Evolutionary conservation across 2,329 filamentous ascomycete genomes (phyloP), one percentile per base, ranked within the genome.

Genomic region (Ascosphaera apis): DNA sequence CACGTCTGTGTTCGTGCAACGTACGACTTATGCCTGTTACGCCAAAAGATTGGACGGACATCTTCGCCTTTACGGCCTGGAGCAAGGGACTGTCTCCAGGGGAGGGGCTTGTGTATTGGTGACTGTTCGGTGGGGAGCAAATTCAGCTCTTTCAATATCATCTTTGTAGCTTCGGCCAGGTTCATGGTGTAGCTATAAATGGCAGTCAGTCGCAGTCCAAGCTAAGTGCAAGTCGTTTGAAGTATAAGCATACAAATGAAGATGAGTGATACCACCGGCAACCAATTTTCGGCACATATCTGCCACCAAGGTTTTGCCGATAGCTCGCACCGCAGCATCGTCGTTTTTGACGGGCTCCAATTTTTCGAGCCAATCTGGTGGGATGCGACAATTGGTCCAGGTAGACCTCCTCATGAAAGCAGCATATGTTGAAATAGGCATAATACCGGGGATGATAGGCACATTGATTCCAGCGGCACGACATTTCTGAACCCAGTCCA

Each of bases 31-130:
- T 91, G 88, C 39, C 88, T 73, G 59, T 95, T 93, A 47, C 86
- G 76, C 88, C 88, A 98, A 67, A 98, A 98, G 45, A 98, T 91
- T 23, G 88, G 88, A 36, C 88, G 80, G 31, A 98, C 88, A 50
- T 93, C 91, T 59, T 98, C 88, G 34, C 81, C 80, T 48, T 86
- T 71, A 34, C 88, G 74, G 36, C 83, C 80, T 43, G 92, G 69
- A 32, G 76, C 84, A 40, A 95, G 76, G 28, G 86, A 95, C 50
- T 91, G 82, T 52, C 91, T 77, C 86, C 91, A 98, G 4, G 88
- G 88, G 12, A 98, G 66, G n/a, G 83, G 71, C 49, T 88, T 86
- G 54, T 86, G 81, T 36, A 83, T 63, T 3, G 84, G 82, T 19
- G 76, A 74, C 42, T 78, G 72, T 5, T 71, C 63, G 15, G 77